Base-by-base conservation (phyloP, 129 eudicot genomes). In the Silybum marianum region DNA sequence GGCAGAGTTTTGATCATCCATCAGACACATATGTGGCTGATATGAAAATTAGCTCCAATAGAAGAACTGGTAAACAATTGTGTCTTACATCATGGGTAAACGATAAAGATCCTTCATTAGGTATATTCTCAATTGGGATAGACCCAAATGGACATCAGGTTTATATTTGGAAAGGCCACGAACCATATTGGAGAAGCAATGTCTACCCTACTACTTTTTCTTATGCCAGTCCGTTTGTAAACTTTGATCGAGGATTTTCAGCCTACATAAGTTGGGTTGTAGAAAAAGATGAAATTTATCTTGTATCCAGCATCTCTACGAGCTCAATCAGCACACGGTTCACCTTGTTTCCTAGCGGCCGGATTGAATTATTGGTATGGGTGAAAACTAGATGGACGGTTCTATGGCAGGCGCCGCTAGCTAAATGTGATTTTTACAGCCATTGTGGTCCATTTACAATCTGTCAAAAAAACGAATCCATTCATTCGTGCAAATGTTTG, bases 1-100 rank as follows among this genome's bases (percentile, higher is more conserved):
- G 96, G 98, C 90, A 83, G 46, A 90, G 98, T 75, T 90, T 90
- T 81, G 84, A 89, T 79, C 26, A 82, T 69, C 93, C 92, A 9
- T 19, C 86, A 1, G 84, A 90, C 77, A 90, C 98, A 0, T 85
- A 87, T 83, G 71, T 93, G 22, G 73, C 93, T 3, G 92, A 87
- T 0, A 88, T 80, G 74, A 90, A 86, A 46, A 32, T 93, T 78
- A 79, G 81, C 28, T 85, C 84, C 6, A 51, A 72, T 39, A 88
- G 77, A n/a, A 79, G 58, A 40, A 79, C 63, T 0, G 81, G 77
- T 40, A 79, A 81, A 23, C 18, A 25, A 72, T 40, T 67, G 54
- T 30, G 23, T 6, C 85, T 88, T 32, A 85, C 84, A n/a, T 89
- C 96, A 34, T 93, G 98, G 98, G 86, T 8, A 44, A 85, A 63